Base-by-base conservation (phyloP, 192 early-diverging fungal genomes). In the Rhizophagus prolifer region DNA sequence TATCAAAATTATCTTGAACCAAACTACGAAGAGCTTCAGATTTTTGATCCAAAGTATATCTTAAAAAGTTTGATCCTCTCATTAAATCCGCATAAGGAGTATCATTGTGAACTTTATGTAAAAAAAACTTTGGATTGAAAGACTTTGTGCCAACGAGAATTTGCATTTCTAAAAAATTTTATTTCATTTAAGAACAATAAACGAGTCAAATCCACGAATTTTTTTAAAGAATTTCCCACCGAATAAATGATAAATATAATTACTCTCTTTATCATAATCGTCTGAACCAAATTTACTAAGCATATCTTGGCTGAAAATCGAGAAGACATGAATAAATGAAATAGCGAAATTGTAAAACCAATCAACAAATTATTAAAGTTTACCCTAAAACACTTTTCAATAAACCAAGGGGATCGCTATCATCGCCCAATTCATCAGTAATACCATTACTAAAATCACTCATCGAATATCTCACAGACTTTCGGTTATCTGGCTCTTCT, bases 1-100 rank as follows among this genome's bases (percentile, higher is more conserved):
- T 91, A 79, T 97, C 95, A 88, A 99, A 99, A 81, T 99, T 95
- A 74, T 92, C 93, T 80, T 97, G 94, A 59, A 99, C 97, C 28
- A 97, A 80, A 38, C 89, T 90, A 76, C 95, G 96, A 23, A 96
- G 85, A 1, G 92, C 93, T 61, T 96, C 95, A 0, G 90, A 87
- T n/a, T 94, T 89, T 74, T 95, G 90, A 61, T 91, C 90, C 36
- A 96, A 92, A 7, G 91, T 87, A 70, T 81, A 82, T 64, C 91
- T 85, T 36, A 99, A 82, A 8, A 83, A 82, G 38, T 92, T 81
- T n/a, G 91, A 88, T 4, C 96, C 97, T 25, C 80, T 76, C 46
- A 92, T 89, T 47, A 99, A 84, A 25, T 97, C 95, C 1, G 88
- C 87, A 78, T 93, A 97, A 5, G 92, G 85, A n/a, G 97, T 95